Percentiles rank a stretch among this genome's conserved stretches.
Conservation (phyloP, 2,329 filamentous ascomycete genomes). For the Penicillium verrucosum region DNA sequence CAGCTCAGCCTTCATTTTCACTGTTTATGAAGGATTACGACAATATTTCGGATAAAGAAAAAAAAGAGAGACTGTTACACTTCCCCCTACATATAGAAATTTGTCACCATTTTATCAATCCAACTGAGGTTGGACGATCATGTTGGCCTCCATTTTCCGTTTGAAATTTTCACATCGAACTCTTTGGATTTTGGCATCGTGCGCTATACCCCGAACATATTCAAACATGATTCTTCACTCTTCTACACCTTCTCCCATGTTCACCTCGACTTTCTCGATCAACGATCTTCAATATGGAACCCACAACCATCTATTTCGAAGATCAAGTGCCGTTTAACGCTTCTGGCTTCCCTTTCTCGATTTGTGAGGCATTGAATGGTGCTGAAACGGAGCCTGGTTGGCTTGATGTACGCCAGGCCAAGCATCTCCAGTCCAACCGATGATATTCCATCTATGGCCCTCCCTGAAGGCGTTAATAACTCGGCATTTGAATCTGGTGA, state of each 20-base stretch:
- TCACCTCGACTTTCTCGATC: not conserved
- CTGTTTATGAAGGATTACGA: conserved; percentile 86
- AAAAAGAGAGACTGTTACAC: not conserved
- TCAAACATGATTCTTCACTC: not conserved
- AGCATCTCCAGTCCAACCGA: not conserved
- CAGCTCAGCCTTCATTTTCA: conserved; percentile 97
- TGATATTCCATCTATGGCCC: not conserved
- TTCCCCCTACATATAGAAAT: conserved; percentile 12
- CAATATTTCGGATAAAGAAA: conserved; percentile 52
- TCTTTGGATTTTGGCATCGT: conserved; percentile 4
- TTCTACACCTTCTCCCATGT: not conserved
- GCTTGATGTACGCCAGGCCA: not conserved
- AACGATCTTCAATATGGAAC: not conserved
- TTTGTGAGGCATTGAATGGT: not conserved
- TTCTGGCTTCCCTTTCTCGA: not conserved
- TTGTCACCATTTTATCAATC: not conserved
- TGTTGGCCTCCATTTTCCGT: not conserved
- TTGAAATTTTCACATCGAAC: not conserved
- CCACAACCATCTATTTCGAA: not conserved
- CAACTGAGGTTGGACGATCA: not conserved
- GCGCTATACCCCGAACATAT: conserved; percentile 10
- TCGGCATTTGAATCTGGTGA: not conserved
- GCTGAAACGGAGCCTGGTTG: not conserved
- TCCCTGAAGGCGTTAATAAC: not conserved
- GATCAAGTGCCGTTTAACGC: too few species aligned